Conservation (phyloP, 257 asterid species). For the Vinca minor region DNA sequence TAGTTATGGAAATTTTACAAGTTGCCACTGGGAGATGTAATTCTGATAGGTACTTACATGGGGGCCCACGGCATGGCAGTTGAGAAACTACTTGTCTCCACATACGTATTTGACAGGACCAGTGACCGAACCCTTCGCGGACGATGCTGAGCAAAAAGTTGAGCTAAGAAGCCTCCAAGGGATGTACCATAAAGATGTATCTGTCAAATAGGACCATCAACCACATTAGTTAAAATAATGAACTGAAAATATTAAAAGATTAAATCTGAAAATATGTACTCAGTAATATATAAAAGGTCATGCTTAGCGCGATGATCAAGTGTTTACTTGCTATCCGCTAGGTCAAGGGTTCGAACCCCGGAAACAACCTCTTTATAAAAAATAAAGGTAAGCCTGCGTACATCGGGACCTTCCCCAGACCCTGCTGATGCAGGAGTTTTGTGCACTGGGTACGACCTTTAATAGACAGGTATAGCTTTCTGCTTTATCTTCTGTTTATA, state of each 20-base stretch:
- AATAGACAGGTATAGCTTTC: neutral
- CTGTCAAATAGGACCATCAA: conserved; percentile 29
- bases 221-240: neutral
- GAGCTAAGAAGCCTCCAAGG: conserved; percentile 98
- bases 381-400: too few species aligned
- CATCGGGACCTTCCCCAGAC: too few species aligned
- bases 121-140: conserved; percentile 90
- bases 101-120: conserved; percentile 84
- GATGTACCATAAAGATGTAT: conserved; percentile 92
- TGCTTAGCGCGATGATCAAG: too few species aligned
- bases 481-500: neutral
- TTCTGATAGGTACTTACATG: conserved; percentile 42
- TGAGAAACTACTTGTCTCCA: conserved; percentile 81
- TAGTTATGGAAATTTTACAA: neutral
- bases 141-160: conserved; percentile 91
- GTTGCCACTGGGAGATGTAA: neutral
- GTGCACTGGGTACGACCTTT: too few species aligned
- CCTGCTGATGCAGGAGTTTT: too few species aligned
- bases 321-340: too few species aligned
- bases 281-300: too few species aligned
- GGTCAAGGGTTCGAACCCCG: too few species aligned
- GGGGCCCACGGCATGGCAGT: conserved; percentile 99
- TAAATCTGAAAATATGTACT: neutral
- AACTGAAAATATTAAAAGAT: conserved; percentile 2
- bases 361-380: too few species aligned